Evolutionary conservation across 331 rosid genomes (phyloP), one percentile per base, ranked within the genome.

Genomic region (Acacia concinna): DNA sequence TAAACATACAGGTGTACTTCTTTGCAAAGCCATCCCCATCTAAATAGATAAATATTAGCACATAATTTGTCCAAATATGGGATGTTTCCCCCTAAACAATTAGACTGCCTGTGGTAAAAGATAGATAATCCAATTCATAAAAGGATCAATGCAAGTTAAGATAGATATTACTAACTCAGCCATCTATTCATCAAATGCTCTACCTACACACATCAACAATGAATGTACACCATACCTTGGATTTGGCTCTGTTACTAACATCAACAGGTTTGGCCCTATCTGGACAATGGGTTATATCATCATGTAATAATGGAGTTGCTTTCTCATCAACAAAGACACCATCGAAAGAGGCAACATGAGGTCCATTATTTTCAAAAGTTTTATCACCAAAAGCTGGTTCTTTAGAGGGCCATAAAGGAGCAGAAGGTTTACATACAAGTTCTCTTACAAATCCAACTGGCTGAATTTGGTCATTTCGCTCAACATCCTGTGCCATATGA

Each of bases 401-500:
- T 72, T 62, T 79, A 64, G 88, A 68, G 64, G 78, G 77, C 62
- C 76, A 84, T 76, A 86, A 56, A n/a, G 85, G 75, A 67, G 60
- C 49, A 37, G 43, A 43, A 8, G 73, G 67, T 37, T 71, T 27
- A 73, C 56, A 44, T 15, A 41, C 54, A 27, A 75, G 46, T 80
- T 81, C 85, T 77, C 54, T 82, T 40, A 83, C 78, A 27, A 59
- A 68, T 34, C 71, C 47, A 64, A 37, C 69, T 30, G 76, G 76
- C 68, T 56, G 84, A 59, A 81, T 78, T 32, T 20, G 73, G 65
- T 68, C 90, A 74, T 44, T 72, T 72, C 84, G 81, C 40, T 57
- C 51, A 51, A 25, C 25, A 73, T 86, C 83, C 56, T 73, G 70
- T 0, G 27, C 35, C 54, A 64, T 21, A 74, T 64, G 74, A 77